Conservation (phyloP, 345 rosid species). For the Dovyalis caffra region DNA sequence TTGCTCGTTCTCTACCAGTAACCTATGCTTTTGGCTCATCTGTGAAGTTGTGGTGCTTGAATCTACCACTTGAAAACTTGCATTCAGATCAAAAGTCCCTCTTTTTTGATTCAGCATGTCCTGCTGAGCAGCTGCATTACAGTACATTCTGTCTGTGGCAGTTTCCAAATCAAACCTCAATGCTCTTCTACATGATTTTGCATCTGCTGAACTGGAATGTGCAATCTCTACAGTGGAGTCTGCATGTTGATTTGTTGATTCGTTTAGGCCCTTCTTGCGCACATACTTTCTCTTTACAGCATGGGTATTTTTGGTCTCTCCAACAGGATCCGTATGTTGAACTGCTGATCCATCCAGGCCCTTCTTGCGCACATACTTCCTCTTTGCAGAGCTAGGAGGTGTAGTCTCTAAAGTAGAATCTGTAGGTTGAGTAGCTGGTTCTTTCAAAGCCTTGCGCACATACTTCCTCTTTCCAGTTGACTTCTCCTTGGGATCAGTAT, state of each 20-base stretch:
- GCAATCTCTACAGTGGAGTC: slow-evolving; percentile 14
- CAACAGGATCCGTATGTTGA: slow-evolving; percentile 26
- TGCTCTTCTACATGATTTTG: slow-evolving; percentile 50
- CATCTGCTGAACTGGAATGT: slow-evolving; percentile 23
- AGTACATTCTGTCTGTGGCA: slow-evolving; percentile 21
- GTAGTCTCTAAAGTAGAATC: slow-evolving; percentile 20
- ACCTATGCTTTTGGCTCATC: slow-evolving; percentile 30
- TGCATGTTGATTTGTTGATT: slow-evolving; percentile 37
- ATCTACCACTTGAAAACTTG: slow-evolving; percentile 28
- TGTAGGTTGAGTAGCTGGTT: slow-evolving; percentile 34
- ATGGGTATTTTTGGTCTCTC: not conserved
- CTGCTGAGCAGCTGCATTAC: slow-evolving; percentile 16
- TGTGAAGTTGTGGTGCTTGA: slow-evolving; percentile 23
- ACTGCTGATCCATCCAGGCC: slow-evolving; percentile 39
- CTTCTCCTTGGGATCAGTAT: slow-evolving; percentile 30
- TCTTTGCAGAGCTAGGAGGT: slow-evolving; percentile 9
- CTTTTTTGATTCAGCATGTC: slow-evolving; percentile 16
- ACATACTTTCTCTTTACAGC: slow-evolving; percentile 29
- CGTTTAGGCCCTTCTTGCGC: slow-evolving; percentile 39
- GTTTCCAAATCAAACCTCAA: slow-evolving; percentile 59
- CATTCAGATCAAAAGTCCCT: slow-evolving; percentile 14
- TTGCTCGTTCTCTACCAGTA: slow-evolving; percentile 32
- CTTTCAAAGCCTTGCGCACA: slow-evolving; percentile 43
- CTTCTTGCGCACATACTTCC: slow-evolving; percentile 41
- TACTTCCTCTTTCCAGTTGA: slow-evolving; percentile 37